Evolutionary conservation across 306 rosid genomes (phyloP), one percentile per base, ranked within the genome.

Genomic region (Prunus fruticosa): DNA sequence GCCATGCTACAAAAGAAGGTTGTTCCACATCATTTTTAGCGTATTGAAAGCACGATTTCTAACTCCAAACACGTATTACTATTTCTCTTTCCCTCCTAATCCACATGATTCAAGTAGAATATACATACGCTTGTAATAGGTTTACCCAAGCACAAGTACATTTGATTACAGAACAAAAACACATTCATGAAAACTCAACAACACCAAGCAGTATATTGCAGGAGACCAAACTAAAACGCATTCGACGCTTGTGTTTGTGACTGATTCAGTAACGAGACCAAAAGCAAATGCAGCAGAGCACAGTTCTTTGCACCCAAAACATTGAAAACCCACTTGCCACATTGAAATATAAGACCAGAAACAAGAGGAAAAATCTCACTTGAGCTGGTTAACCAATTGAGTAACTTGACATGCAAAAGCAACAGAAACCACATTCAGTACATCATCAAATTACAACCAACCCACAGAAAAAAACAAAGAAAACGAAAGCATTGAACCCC

Each of bases 271-370:
- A 38, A 38, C 13, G 6, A 32, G 19, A 30, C 43, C 9, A 38
- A 38, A 38, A 38, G 43, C 43, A 27, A 18, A 57, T 6, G 23
- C 62, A n/a, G 50, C 57, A 74, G 32, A 71, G 78, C 73, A 18
- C 64, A n/a, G 20, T 56, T 51, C 61, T 79, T 66, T 70, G 53
- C 6, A 50, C 30, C 66, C 72, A 68, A 38, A 73, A 62, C 12
- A 51, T 19, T 13, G 4, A 15, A 47, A 51, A 46, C 10, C 43
- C 65, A 50, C 10, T 12, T 5, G 8, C 16, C 0, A 23, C 14
- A 13, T 41, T 28, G 25, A 4, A 69, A 20, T 8, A 43, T 25
- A 41, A 30, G 23, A 34, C 45, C 22, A 23, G 11, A 14, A 22
- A 22, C 5, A 14, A 46, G 2, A 52, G 43, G 50, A 8, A 8